Conservation (phyloP, 208 protist species). For the Blastocrithidia nonstop region DNA sequence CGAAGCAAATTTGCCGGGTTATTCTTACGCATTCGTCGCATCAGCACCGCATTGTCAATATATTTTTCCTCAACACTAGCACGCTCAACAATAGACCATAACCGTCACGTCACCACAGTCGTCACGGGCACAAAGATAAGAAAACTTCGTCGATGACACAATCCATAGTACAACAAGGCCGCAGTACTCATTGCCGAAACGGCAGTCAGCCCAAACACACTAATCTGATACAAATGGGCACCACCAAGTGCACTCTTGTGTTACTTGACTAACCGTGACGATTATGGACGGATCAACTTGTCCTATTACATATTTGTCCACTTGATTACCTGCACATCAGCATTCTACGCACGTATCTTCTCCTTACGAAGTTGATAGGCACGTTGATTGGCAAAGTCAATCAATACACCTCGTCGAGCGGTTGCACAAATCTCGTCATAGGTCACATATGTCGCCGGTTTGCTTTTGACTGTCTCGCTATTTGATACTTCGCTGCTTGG, state of each 20-base stretch:
- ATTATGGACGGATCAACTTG: too few relatives aligned
- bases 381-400: conserved; percentile 41
- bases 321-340: too few relatives aligned
- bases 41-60: conserved; percentile 50
- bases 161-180: too few relatives aligned
- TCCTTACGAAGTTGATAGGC: conserved; percentile 42
- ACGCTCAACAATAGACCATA: conserved; percentile 57
- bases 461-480: background rate
- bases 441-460: conserved; percentile 13
- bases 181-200: too few relatives aligned
- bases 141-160: too few relatives aligned
- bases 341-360: too few relatives aligned
- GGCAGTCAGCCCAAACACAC: too few relatives aligned
- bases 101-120: conserved; percentile 40
- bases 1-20: conserved; percentile 68
- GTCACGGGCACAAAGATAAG: conserved; percentile 43
- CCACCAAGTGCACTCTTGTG: too few relatives aligned
- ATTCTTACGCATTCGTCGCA: conserved; percentile 46
- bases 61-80: conserved; percentile 68
- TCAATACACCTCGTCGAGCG: conserved; percentile 26
- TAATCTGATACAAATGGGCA: too few relatives aligned
- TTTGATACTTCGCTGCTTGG: background rate
- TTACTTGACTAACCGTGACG: too few relatives aligned
- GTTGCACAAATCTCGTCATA: conserved; percentile 39
- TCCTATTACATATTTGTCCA: too few relatives aligned